These are phyloP conservation scores for Rutstroemia sydowiana DNA, from an alignment of 2,329 filamentous ascomycete species.

Conservation along the genomic window DNA sequence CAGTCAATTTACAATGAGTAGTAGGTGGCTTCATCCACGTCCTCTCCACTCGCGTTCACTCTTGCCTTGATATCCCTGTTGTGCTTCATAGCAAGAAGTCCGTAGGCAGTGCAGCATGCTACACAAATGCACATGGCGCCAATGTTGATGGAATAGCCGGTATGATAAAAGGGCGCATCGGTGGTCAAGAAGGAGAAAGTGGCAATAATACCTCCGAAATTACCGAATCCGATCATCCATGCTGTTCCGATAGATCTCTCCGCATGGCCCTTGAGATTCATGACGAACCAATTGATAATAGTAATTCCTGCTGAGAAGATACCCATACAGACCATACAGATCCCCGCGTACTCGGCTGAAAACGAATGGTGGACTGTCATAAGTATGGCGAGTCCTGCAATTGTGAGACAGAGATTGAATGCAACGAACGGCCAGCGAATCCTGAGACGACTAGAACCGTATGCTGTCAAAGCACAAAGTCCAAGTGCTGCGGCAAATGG, in stretches of 20 bases:
- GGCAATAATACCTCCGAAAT: conserved; percentile 68
- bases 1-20: no score
- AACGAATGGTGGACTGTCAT: neutral
- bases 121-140: conserved; percentile 49
- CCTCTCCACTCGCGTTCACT: no score
- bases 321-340: neutral
- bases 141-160: conserved; percentile 69
- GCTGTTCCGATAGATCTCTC: conserved; percentile 49
- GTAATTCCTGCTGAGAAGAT: neutral
- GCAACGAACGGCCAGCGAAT: neutral
- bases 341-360: neutral
- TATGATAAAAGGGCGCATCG: conserved; percentile 60
- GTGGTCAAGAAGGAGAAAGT: conserved; percentile 58
- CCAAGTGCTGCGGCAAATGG: conserved; percentile 37
- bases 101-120: neutral
- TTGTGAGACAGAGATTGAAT: neutral
- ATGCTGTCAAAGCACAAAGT: neutral
- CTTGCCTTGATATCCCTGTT: no score
- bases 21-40: no score
- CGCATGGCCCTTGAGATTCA: conserved; percentile 1
- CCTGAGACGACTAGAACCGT: neutral
- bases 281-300: neutral
- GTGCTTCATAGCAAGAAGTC: no score
- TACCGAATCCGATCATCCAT: conserved; percentile 71
- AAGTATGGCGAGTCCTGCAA: neutral